Conservation (phyloP, 2,329 filamentous ascomycete genomes). For the Fusarium clavum region DNA sequence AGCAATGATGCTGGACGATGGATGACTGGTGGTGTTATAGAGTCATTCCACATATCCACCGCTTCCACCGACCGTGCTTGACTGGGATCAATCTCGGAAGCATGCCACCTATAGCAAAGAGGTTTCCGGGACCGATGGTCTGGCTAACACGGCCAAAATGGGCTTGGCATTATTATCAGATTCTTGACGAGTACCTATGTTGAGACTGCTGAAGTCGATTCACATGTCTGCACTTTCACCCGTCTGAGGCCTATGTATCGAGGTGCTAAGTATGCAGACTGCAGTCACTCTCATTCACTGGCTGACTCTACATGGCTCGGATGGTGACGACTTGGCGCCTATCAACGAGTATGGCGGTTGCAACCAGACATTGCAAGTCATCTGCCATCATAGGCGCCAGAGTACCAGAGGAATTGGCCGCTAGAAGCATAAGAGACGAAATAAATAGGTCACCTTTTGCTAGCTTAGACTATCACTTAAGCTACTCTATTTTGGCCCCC, state of each 20-base stretch:
- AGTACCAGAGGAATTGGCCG: background rate
- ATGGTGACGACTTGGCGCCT: background rate
- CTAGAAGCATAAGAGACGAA: background rate
- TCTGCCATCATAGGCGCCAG: background rate
- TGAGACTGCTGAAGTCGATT: slow-evolving; percentile 18
- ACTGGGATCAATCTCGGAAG: slow-evolving; percentile 29
- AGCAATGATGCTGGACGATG: slow-evolving; percentile 18
- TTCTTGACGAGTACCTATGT: slow-evolving; percentile 15
- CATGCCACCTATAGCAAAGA: slow-evolving; percentile 26
- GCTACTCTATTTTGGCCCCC: background rate
- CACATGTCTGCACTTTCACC: background rate
- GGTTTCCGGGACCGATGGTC: slow-evolving; percentile 9
- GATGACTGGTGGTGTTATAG: slow-evolving; percentile 17
- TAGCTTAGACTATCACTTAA: background rate
- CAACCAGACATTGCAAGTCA: background rate
- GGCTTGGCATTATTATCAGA: slow-evolving; percentile 18
- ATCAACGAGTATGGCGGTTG: slow-evolving; percentile 11
- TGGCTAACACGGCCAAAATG: slow-evolving; percentile 21
- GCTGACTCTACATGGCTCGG: background rate
- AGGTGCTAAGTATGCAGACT: background rate
- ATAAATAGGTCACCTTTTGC: background rate
- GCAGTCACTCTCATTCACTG: background rate
- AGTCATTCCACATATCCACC: slow-evolving; percentile 35
- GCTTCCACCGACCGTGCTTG: slow-evolving; percentile 37
- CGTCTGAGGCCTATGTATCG: background rate